A percentile compares a stretch with the other conserved stretches of the same genome.
These are phyloP conservation scores for Vigna unguiculata DNA, from an alignment of 306 rosid species.

Conservation along the genomic window DNA sequence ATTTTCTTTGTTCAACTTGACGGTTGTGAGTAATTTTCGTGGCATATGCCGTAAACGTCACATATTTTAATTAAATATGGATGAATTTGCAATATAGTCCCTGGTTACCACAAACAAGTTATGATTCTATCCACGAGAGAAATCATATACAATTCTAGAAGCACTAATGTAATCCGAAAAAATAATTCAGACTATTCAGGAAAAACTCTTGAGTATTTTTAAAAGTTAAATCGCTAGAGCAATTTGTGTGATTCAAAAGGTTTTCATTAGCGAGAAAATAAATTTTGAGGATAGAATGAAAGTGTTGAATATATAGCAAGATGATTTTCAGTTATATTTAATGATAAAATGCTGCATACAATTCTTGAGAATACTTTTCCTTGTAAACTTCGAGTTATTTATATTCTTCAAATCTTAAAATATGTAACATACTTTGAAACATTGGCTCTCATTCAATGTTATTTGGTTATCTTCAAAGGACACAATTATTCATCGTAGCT, in stretches of 20 bases:
- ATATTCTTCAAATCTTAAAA: conserved; percentile 9
- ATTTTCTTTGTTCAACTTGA: neutral
- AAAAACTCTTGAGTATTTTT: neutral
- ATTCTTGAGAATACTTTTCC: neutral
- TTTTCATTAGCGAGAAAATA: neutral
- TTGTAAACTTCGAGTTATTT: neutral
- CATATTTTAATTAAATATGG: neutral
- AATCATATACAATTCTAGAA: neutral
- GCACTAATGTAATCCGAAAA: neutral
- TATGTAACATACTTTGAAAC: neutral
- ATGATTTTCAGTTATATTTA: neutral
- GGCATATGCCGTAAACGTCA: neutral
- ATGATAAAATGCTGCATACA: neutral
- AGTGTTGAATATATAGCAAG: neutral
- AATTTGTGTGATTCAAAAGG: neutral
- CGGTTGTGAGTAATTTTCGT: conserved; percentile 3
- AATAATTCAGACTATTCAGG: neutral
- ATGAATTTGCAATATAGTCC: neutral
- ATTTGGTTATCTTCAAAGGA: conserved; percentile 49
- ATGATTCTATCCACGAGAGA: neutral
- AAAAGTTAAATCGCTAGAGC: neutral
- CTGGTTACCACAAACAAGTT: neutral
- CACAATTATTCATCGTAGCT: neutral
- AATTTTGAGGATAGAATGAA: neutral
- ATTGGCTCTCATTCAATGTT: conserved; percentile 16